These are phyloP conservation scores for Pseudogymnoascus sp. DNA, from an alignment of 2,329 filamentous ascomycete genomes.

Conservation along the genomic window DNA sequence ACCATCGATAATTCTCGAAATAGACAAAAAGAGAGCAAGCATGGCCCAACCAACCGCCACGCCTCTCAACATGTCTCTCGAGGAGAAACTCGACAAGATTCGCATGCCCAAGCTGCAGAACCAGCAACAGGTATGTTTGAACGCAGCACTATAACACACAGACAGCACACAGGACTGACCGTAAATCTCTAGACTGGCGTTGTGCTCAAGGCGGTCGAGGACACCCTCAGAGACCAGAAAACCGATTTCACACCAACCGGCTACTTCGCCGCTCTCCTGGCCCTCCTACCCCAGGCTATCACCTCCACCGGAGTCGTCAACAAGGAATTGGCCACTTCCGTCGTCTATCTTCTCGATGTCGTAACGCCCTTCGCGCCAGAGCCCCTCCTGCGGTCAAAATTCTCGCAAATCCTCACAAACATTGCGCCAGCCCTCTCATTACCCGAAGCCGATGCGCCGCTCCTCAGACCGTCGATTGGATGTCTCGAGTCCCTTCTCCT, in stretches of 20 bases:
- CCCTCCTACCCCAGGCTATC: slow-evolving; percentile 72
- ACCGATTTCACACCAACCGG: slow-evolving; percentile 76
- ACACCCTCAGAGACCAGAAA: slow-evolving; percentile 83
- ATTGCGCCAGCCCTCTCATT: slow-evolving; percentile 77
- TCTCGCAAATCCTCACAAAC: slow-evolving; percentile 81
- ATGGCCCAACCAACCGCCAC: slow-evolving; percentile 23
- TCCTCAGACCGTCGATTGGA: slow-evolving; percentile 81
- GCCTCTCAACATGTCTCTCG: slow-evolving; percentile 49
- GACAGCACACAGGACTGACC: slow-evolving; percentile 5
- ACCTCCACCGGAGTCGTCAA: slow-evolving; percentile 58
- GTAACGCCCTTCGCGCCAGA: slow-evolving; percentile 78
- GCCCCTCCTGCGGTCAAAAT: slow-evolving; percentile 85
- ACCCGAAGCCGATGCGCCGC: slow-evolving; percentile 74
- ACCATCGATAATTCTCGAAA: slow-evolving; percentile 8
- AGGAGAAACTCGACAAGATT: slow-evolving; percentile 95
- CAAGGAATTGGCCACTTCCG: slow-evolving; percentile 73
- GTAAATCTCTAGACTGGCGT: slow-evolving; percentile 57
- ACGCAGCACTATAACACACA: background rate
- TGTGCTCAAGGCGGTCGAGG: slow-evolving; percentile 84
- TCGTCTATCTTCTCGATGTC: slow-evolving; percentile 92
- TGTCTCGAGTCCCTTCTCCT: slow-evolving; percentile 86
- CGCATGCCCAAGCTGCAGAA: slow-evolving; percentile 93
- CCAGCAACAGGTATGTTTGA: slow-evolving; percentile 68
- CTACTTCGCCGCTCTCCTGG: slow-evolving; percentile 92
- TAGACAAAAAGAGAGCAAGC: slow-evolving; percentile 10